These are phyloP conservation scores for Micractinium conductrix DNA, from an alignment of 139 green algal genomes.

Conservation along the genomic window DNA sequence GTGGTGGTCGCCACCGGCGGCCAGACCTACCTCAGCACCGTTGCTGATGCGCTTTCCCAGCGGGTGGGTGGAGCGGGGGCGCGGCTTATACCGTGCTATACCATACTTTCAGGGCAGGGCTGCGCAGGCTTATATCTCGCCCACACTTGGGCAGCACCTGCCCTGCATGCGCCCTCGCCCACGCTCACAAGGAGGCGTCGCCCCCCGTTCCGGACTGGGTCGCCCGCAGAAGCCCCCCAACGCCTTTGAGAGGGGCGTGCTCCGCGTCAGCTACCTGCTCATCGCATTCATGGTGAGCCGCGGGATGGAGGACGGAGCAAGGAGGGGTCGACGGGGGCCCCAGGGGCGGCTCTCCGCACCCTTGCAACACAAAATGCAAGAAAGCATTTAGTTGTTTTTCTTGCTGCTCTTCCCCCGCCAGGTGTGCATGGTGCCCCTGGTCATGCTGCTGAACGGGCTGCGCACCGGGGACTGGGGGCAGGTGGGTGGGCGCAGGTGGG, in stretches of 20 bases:
- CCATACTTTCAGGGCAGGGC: too few species aligned
- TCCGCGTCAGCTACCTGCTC: constrained; percentile 26
- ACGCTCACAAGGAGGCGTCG: too few species aligned
- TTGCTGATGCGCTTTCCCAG: not conserved
- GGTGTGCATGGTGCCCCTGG: constrained; percentile 41
- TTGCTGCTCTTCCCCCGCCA: too few species aligned
- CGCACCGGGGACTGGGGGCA: constrained; percentile 19
- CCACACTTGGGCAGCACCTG: too few species aligned
- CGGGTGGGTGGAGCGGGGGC: not conserved
- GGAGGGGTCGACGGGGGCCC: too few species aligned
- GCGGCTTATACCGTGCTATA: not conserved
- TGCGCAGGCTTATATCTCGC: too few species aligned
- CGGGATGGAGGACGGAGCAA: too few species aligned
- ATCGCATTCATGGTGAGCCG: constrained; percentile 40
- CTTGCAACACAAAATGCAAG: too few species aligned
- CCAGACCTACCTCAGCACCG: not conserved
- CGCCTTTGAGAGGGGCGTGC: constrained; percentile 31
- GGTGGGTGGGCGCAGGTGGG: not conserved
- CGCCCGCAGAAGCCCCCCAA: constrained; percentile 19
- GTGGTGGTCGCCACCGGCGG: constrained; percentile 26
- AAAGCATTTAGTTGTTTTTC: too few species aligned
- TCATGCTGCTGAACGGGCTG: constrained; percentile 7
- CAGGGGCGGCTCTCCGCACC: too few species aligned
- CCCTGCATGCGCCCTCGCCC: too few species aligned
- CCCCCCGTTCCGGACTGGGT: too few species aligned